Conservation (phyloP, 306 rosid species). For the Canavalia gladiata region DNA sequence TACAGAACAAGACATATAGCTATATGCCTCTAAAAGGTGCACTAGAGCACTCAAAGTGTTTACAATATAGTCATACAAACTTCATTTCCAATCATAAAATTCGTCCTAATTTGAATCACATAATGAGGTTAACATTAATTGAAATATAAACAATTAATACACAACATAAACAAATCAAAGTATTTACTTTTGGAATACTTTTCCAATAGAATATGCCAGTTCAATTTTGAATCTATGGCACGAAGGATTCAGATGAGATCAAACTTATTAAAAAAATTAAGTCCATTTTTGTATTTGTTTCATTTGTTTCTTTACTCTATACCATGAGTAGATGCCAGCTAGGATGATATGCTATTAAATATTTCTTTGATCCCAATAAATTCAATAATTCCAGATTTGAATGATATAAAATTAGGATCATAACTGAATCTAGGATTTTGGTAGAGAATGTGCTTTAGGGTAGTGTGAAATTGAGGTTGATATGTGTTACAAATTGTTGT, state of each 20-base stretch:
- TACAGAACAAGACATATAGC: too few relatives aligned
- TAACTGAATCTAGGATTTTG: slow-evolving; percentile 7
- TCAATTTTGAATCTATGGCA: slow-evolving; percentile 5
- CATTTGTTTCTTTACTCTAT: background rate
- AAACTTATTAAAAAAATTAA: background rate
- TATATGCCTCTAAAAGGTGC: background rate
- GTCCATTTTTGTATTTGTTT: background rate
- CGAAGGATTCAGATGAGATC: slow-evolving; percentile 21
- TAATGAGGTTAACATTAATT: background rate
- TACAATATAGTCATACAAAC: background rate
- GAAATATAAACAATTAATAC: background rate
- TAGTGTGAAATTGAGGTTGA: slow-evolving; percentile 2
- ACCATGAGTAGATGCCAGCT: background rate
- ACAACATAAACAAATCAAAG: background rate
- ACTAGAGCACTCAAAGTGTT: background rate
- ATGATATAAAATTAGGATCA: background rate
- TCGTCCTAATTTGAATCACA: background rate
- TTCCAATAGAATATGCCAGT: background rate
- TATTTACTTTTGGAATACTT: background rate
- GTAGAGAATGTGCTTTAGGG: background rate
- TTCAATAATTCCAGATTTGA: background rate
- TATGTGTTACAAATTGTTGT: background rate
- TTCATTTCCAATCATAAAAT: background rate
- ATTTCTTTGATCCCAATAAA: background rate
- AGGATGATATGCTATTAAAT: background rate